Evolutionary conservation across 2,329 filamentous ascomycete genomes (phyloP).

Genomic region (Tolypocladium pustulatum): DNA sequence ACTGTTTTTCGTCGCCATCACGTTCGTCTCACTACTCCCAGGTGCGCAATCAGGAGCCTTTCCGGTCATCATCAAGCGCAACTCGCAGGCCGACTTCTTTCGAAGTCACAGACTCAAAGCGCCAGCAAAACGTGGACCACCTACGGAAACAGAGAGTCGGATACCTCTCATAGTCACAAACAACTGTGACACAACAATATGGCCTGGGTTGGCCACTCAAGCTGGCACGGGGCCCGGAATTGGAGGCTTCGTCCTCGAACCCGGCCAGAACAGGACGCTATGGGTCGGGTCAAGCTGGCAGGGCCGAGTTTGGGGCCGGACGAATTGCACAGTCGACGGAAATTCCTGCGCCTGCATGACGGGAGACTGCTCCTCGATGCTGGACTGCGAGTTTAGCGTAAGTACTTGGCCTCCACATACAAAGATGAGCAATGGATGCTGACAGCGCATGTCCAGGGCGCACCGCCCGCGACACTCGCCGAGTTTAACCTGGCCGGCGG

Average conservation of each 20-base stretch:
- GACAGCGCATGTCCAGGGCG: constrained; percentile 38
- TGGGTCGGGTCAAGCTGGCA: constrained; percentile 67
- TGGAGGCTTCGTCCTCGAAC: constrained; percentile 56
- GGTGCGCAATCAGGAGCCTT: constrained; percentile 6
- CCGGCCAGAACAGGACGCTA: constrained; percentile 48
- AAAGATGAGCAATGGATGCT: not conserved
- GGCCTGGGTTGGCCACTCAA: constrained; percentile 67
- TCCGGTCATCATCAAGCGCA: constrained; percentile 5
- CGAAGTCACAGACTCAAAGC: constrained; percentile 12
- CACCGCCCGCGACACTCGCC: constrained; percentile 64
- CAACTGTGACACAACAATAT: constrained; percentile 59
- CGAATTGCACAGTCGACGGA: constrained; percentile 68
- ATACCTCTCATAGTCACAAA: constrained; percentile 61
- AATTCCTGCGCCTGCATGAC: constrained; percentile 60
- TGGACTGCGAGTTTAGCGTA: constrained; percentile 62
- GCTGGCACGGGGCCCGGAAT: constrained; percentile 55
- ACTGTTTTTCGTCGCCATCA: constrained; percentile 10
- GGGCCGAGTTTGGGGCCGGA: constrained; percentile 72
- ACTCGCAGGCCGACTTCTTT: constrained; percentile 17
- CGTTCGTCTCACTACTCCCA: constrained; percentile 10
- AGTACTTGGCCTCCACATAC: constrained; percentile 15
- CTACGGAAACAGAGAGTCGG: constrained; percentile 23
- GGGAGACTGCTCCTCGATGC: constrained; percentile 62
- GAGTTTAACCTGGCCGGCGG: constrained; percentile 71
- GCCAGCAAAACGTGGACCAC: constrained; percentile 18